phyloP scores from a whole-genome alignment of 2,329 filamentous ascomycete genomes.

The Magnaporthiopsis incrustans region DNA sequence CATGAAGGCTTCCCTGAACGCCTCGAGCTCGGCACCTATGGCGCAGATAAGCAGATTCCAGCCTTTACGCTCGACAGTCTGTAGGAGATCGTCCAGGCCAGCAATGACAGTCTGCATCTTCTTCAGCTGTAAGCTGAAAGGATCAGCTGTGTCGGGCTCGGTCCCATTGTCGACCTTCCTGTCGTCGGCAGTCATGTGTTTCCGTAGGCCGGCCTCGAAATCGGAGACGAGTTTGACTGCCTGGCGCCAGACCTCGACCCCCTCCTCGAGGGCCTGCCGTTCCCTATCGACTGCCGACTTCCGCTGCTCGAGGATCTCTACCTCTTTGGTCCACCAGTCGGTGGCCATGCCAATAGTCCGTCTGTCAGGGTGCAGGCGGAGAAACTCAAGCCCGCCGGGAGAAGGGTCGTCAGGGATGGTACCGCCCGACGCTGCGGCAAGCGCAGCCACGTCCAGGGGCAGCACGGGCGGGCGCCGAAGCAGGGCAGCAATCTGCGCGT shows the following conservation, averaged over 20 bases:
- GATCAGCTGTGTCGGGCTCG: slow-evolving; percentile 20
- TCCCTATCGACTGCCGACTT: slow-evolving; percentile 53
- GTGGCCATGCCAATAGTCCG: slow-evolving; percentile 63
- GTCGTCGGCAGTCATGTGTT: slow-evolving; percentile 36
- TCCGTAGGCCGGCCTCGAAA: slow-evolving; percentile 58
- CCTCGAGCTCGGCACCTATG: slow-evolving; percentile 53
- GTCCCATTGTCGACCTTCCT: slow-evolving; percentile 13
- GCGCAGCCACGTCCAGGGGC: slow-evolving; percentile 41
- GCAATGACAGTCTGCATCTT: slow-evolving; percentile 49
- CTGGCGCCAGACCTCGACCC: slow-evolving; percentile 58
- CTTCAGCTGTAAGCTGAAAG: slow-evolving; percentile 23
- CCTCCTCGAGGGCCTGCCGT: slow-evolving; percentile 57
- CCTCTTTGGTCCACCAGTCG: slow-evolving; percentile 62
- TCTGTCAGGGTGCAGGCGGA: slow-evolving; percentile 53
- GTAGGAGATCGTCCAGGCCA: slow-evolving; percentile 45
- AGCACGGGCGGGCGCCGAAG: slow-evolving; percentile 48
- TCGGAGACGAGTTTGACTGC: slow-evolving; percentile 49
- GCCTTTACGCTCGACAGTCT: slow-evolving; percentile 48
- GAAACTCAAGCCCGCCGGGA: slow-evolving; percentile 42
- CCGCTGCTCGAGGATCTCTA: slow-evolving; percentile 44
- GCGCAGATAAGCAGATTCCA: slow-evolving; percentile 73
- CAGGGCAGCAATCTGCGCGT: slow-evolving; percentile 52
- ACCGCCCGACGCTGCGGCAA: slow-evolving; percentile 16
- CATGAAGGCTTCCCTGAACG: slow-evolving; percentile 23
- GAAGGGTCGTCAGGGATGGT: slow-evolving; percentile 18